These are phyloP conservation scores for Trichosporon asahii DNA, from an alignment of 1,284 basidiomycete species.

Conservation along the genomic window DNA sequence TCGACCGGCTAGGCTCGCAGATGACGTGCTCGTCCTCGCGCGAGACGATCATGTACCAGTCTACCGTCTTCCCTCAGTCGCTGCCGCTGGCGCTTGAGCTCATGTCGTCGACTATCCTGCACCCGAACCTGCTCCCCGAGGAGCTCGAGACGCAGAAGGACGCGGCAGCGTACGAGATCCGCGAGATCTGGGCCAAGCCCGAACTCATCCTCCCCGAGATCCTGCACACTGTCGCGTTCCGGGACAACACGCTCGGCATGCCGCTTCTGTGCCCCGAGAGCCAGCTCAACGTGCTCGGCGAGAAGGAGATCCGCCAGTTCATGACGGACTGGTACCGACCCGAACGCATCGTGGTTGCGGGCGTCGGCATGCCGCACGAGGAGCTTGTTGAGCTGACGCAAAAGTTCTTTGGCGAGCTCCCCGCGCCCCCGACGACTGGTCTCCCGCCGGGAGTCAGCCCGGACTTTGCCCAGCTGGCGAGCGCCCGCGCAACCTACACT, in stretches of 20 bases:
- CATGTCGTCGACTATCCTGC: conserved; percentile 84
- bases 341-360: conserved; percentile 90
- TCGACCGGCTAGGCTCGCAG: conserved; percentile 85
- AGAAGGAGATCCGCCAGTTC: conserved; percentile 63
- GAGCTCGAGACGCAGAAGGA: conserved; percentile 82
- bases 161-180: conserved; percentile 87
- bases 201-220: conserved; percentile 95
- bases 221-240: conserved; percentile 81
- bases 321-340: conserved; percentile 85
- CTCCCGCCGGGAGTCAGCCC: conserved; percentile 30
- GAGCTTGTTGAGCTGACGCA: conserved; percentile 79
- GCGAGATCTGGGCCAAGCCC: conserved; percentile 83
- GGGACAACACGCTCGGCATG: conserved; percentile 76
- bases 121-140: conserved; percentile 70
- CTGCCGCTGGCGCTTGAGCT: conserved; percentile 79
- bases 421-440: conserved; percentile 44
- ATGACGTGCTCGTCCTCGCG: conserved; percentile 87
- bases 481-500: conserved; percentile 67
- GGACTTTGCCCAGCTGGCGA: conserved; percentile 50
- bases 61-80: conserved; percentile 83
- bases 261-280: conserved; percentile 84
- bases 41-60: conserved; percentile 98
- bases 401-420: conserved; percentile 75
- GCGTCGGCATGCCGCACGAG: conserved; percentile 86
- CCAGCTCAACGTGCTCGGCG: conserved; percentile 68